A percentile compares a stretch with the other conserved stretches of the same genome.
These are phyloP conservation scores for Globisporangium yorkense DNA, from an alignment of 352 stramenopile genomes.

Conservation along the genomic window DNA sequence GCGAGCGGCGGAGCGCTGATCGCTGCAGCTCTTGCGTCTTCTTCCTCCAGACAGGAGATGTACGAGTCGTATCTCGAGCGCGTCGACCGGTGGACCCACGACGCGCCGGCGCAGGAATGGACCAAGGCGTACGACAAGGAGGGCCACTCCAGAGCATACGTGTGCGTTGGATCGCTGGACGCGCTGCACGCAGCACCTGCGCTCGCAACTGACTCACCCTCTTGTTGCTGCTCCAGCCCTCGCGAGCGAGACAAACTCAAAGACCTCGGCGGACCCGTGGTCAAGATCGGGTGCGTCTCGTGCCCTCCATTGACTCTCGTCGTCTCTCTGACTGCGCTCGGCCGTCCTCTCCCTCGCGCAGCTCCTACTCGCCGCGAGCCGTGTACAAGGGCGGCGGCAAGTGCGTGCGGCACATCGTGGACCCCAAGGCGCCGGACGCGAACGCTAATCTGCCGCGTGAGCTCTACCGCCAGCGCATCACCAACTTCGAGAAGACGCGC, in stretches of 20 bases:
- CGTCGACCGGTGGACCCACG: slow-evolving; percentile 45
- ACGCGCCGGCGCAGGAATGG: slow-evolving; percentile 37
- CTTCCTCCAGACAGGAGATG: slow-evolving; percentile 48
- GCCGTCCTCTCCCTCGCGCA: not conserved
- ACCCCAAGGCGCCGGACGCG: slow-evolving; percentile 14
- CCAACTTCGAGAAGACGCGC: slow-evolving; percentile 50
- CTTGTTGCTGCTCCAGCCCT: slow-evolving; percentile 20
- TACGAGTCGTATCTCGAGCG: slow-evolving; percentile 54
- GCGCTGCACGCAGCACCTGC: not conserved
- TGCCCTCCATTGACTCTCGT: not conserved
- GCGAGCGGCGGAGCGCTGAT: not conserved
- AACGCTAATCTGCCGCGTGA: slow-evolving; percentile 22
- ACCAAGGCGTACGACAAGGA: slow-evolving; percentile 50
- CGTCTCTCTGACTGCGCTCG: not conserved
- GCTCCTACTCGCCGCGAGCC: slow-evolving; percentile 38
- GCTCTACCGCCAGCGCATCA: slow-evolving; percentile 36
- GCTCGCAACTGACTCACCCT: not conserved
- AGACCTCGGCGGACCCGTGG: slow-evolving; percentile 23
- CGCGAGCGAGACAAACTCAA: slow-evolving; percentile 37
- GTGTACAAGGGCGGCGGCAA: slow-evolving; percentile 55
- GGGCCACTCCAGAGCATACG: slow-evolving; percentile 35
- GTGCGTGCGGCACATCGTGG: slow-evolving; percentile 24
- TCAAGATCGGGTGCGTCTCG: slow-evolving; percentile 38
- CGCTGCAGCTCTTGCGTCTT: not conserved
- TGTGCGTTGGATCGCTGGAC: slow-evolving; percentile 22